Base-by-base conservation (phyloP, 208 protist species). In the Porcisia hertigi region DNA sequence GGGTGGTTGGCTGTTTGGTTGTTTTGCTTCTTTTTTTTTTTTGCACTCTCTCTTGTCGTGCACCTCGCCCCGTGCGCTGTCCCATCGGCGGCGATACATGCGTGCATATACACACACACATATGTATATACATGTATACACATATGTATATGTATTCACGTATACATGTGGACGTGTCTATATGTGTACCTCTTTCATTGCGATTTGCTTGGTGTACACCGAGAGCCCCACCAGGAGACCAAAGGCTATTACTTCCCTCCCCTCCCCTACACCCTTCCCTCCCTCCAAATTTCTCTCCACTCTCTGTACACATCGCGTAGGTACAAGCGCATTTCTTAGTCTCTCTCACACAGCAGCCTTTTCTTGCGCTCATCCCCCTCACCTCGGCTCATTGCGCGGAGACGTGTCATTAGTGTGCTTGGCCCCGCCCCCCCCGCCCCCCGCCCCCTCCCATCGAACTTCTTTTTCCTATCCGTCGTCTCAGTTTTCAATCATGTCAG, bases 401-500 rank as follows among this genome's bases (percentile, higher is more conserved):
- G 14, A 36, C 14, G 39, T 53, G 23, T 43, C 23, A 7, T 53
- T 34, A 55, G 9, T 30, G 64, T 39, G n/a, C 59, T 39, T 30
- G 25, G 25, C 25, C 18, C 59, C 6, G 34, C 23, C 20, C 60
- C 60, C 36, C 18, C 39, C 59, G 9, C 34, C 14, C 59, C 9
- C 16, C 25, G 4, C 30, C 23, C 4, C 60, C 36, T 23, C 18
- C 39, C 41, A 23, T 18, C 53, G 16, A 54, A 14, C 53, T 59
- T 65, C 25, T 12, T 41, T 16, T 20, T 23, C 25, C 16, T 30
- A 5, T 49, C 8, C 69, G 18, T 8, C 52, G 25, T 62, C 69
- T 72, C 53, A 11, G n/a, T 43, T 41, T 43, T 9, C 23, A 60
- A 52, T 5, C n/a, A 96, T 93, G 92, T 81, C 87, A 9, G 69